A percentile compares a stretch with the other conserved stretches of the same genome.
Conservation (phyloP, 305 asterid genomes). For the Ajuga reptans region DNA sequence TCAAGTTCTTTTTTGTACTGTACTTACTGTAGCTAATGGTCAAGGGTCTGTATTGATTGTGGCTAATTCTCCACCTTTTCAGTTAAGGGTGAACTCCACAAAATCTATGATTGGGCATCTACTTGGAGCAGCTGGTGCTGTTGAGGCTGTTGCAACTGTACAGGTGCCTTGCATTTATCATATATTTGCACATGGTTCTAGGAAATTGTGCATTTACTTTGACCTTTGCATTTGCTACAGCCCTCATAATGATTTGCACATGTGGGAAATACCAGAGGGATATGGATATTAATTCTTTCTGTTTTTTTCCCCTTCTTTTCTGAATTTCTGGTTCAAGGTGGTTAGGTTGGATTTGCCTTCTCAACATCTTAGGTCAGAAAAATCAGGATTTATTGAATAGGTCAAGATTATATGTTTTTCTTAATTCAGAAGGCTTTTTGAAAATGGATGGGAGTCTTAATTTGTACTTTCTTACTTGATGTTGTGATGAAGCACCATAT, state of each 20-base stretch:
- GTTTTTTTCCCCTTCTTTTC: too few species aligned
- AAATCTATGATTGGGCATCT: slow-evolving; percentile 87
- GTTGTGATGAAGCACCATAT: neutral
- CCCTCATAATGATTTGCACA: neutral
- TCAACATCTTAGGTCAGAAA: neutral
- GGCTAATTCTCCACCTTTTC: slow-evolving; percentile 20
- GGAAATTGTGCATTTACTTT: neutral
- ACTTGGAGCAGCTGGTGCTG: slow-evolving; percentile 85
- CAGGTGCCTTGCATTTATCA: slow-evolving; percentile 40
- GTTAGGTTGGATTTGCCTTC: slow-evolving; percentile 2
- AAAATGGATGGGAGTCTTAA: neutral
- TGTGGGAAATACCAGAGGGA: neutral
- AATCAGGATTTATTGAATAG: neutral
- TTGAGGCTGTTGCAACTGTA: slow-evolving; percentile 77
- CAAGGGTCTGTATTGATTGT: neutral
- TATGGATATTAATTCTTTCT: neutral
- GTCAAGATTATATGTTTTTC: neutral
- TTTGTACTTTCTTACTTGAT: neutral
- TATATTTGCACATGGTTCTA: slow-evolving; percentile 1
- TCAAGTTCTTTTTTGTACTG: slow-evolving; percentile 9
- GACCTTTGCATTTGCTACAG: neutral
- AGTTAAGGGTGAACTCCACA: slow-evolving; percentile 74
- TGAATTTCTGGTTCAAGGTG: neutral
- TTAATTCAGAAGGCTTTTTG: neutral
- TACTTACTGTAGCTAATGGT: neutral